Percentiles rank a stretch among this genome's conserved stretches.
Evolutionary conservation across 441 rosid genomes (phyloP).

Genomic region (Mallotus repandus): DNA sequence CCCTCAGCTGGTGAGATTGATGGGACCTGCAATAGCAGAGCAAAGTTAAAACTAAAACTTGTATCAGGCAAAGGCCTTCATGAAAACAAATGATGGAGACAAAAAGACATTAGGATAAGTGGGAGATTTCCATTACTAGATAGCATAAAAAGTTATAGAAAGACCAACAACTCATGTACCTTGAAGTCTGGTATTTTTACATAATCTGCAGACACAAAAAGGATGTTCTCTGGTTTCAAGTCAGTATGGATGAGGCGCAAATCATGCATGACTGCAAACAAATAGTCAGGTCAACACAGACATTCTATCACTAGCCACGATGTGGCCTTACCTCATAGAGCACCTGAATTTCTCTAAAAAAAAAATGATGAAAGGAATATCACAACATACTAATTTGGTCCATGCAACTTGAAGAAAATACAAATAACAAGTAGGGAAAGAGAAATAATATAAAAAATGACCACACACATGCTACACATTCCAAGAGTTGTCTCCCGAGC

Average conservation of each 20-base stretch:
- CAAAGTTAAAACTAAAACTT: neutral
- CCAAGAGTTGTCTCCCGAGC: slow-evolving; percentile 71
- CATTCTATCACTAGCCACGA: slow-evolving; percentile 2
- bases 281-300: slow-evolving; percentile 15
- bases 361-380: slow-evolving; percentile 9
- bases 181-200: slow-evolving; percentile 57
- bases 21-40: slow-evolving; percentile 30
- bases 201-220: slow-evolving; percentile 57
- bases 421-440: slow-evolving; percentile 17
- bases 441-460: slow-evolving; percentile 30
- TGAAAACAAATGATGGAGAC: neutral
- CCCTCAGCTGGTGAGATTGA: slow-evolving; percentile 36
- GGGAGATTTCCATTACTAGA: slow-evolving; percentile 6
- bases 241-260: slow-evolving; percentile 62
- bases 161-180: slow-evolving; percentile 29
- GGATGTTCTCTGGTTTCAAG: slow-evolving; percentile 68
- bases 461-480: slow-evolving; percentile 69
- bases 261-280: slow-evolving; percentile 68
- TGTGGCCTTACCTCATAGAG: neutral
- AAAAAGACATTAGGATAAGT: neutral
- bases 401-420: slow-evolving; percentile 26
- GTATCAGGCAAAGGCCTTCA: neutral
- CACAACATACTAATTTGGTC: neutral
- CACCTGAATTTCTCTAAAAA: neutral
- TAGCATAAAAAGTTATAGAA: neutral